Evolutionary conservation across 345 rosid species (phyloP).

Genomic region (Turritis glabra): DNA sequence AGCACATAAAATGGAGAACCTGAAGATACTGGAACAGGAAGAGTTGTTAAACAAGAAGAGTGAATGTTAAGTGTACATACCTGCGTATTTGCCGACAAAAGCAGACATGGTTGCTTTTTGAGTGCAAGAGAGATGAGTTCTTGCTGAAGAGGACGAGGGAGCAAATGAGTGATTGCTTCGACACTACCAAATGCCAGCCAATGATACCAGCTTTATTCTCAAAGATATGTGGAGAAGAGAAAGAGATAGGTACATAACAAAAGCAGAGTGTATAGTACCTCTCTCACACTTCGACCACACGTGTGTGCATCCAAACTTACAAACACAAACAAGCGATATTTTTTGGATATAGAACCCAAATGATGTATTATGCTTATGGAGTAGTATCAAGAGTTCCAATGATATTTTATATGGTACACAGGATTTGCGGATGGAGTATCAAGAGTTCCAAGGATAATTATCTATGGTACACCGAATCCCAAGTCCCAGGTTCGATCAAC

Average conservation of each 20-base stretch:
- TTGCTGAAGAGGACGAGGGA: slow-evolving; percentile 37
- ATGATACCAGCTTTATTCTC: slow-evolving; percentile 37
- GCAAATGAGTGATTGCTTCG: slow-evolving; percentile 55
- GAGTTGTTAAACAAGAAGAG: neutral
- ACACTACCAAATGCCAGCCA: slow-evolving; percentile 47
- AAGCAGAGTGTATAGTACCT: slow-evolving; percentile 24
- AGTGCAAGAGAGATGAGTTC: slow-evolving; percentile 26
- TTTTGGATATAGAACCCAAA: slow-evolving; percentile 12
- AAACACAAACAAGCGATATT: slow-evolving; percentile 2
- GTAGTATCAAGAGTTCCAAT: slow-evolving; percentile 13
- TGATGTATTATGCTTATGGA: slow-evolving; percentile 8
- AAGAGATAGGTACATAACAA: slow-evolving; percentile 36
- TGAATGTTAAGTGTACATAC: slow-evolving; percentile 39
- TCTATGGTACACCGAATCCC: slow-evolving; percentile 26
- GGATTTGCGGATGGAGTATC: neutral
- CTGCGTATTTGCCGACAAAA: slow-evolving; percentile 88
- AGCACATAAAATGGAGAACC: slow-evolving; percentile 14
- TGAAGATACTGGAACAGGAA: neutral
- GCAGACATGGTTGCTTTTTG: slow-evolving; percentile 65
- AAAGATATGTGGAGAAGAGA: slow-evolving; percentile 44
- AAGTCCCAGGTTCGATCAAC: neutral
- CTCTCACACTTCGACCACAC: slow-evolving; percentile 29
- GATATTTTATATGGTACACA: slow-evolving; percentile 33
- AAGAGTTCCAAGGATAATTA: slow-evolving; percentile 10
- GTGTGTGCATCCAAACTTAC: slow-evolving; percentile 29